Percentiles rank a stretch among this genome's conserved stretches.
Evolutionary conservation across 441 rosid species (phyloP).

Genomic region (Geranium incanum): DNA sequence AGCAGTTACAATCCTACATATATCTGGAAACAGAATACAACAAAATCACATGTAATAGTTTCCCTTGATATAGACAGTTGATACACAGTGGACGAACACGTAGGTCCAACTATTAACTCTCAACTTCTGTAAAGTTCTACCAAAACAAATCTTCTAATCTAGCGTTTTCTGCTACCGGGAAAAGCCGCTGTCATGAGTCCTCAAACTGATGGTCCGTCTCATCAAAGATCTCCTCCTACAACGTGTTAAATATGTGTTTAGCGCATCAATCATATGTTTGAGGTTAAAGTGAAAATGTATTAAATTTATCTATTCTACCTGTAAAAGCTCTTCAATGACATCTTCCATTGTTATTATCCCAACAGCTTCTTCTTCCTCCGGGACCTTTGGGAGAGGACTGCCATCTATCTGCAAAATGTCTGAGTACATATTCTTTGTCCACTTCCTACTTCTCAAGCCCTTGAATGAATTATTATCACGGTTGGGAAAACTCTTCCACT

Average conservation of each 20-base stretch:
- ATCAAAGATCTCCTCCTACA: slow-evolving; percentile 90
- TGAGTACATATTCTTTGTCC: slow-evolving; percentile 59
- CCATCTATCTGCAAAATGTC: slow-evolving; percentile 67
- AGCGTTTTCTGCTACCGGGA: background rate
- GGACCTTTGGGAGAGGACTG: slow-evolving; percentile 51
- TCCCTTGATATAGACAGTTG: too few species aligned
- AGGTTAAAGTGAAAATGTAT: background rate
- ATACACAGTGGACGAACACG: too few species aligned
- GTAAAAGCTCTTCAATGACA: slow-evolving; percentile 93
- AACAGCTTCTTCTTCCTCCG: slow-evolving; percentile 76
- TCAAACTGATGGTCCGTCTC: slow-evolving; percentile 85
- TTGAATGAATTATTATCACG: slow-evolving; percentile 27
- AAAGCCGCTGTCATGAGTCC: slow-evolving; percentile 36
- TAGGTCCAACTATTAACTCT: background rate
- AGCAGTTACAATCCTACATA: too few species aligned
- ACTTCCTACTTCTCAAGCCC: slow-evolving; percentile 56
- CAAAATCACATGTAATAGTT: too few species aligned
- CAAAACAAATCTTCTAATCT: background rate
- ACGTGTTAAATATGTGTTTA: background rate
- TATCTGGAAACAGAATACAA: too few species aligned
- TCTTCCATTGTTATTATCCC: slow-evolving; percentile 97
- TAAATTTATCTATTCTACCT: slow-evolving; percentile 33
- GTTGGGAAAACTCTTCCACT: slow-evolving; percentile 78
- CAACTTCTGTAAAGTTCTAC: background rate
- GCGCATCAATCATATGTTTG: background rate